Evolutionary conservation across 768 basidiomycete genomes (phyloP).

Genomic region (Suillus decipiens): DNA sequence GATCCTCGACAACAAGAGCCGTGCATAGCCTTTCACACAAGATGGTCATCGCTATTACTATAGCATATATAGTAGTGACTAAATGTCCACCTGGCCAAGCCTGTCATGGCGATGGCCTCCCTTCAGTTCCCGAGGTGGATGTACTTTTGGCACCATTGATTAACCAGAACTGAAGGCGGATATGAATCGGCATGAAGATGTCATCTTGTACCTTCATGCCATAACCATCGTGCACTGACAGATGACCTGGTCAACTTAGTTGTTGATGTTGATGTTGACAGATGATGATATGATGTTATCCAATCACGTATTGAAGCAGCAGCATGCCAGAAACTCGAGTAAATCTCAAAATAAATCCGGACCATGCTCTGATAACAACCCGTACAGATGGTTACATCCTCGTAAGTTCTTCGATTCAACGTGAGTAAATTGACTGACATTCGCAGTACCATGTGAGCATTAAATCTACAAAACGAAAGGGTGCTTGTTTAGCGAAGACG

Average conservation of each 20-base stretch:
- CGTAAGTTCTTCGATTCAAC: neutral
- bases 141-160: slow-evolving; percentile 1
- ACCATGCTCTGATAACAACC: neutral
- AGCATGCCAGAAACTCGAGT: neutral
- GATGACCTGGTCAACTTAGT: neutral
- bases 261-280: neutral
- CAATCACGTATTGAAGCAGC: neutral
- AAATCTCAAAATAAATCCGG: slow-evolving; percentile 1
- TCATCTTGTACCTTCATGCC: neutral
- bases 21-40: neutral
- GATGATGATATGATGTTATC: neutral
- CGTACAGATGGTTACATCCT: neutral
- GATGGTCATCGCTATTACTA: neutral
- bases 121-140: neutral
- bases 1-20: neutral
- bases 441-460: slow-evolving; percentile 2
- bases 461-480: neutral
- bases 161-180: neutral
- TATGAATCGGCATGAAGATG: neutral
- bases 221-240: neutral
- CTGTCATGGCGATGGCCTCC: neutral
- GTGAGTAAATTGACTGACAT: slow-evolving; percentile 6
- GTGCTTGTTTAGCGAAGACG: neutral
- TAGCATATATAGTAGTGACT: neutral
- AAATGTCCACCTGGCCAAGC: neutral